phyloP scores from a whole-genome alignment of 495 filamentous ascomycete species.

The Stereocaulon alpinum region DNA sequence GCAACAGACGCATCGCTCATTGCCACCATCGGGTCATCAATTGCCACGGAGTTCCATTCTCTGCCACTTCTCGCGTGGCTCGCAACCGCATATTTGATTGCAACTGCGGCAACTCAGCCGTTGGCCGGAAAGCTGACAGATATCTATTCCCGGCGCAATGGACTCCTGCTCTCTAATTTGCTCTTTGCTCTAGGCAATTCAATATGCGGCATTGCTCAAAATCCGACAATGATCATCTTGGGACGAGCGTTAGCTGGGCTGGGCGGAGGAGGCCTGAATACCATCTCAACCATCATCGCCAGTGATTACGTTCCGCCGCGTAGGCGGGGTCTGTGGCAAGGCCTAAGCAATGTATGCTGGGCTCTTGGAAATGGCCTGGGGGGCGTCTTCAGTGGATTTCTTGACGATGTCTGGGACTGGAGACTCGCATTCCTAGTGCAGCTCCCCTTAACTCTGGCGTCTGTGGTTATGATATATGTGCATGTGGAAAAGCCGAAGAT shows the following conservation, averaged over 20 bases:
- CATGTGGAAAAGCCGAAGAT: conserved; percentile 33
- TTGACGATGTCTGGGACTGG: conserved; percentile 59
- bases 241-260: conserved; percentile 61
- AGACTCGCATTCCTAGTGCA: conserved; percentile 52
- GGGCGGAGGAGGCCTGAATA: conserved; percentile 60
- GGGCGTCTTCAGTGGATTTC: conserved; percentile 57
- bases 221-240: conserved; percentile 48
- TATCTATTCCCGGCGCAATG: conserved; percentile 55
- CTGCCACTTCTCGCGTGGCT: conserved; percentile 62
- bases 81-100: conserved; percentile 61
- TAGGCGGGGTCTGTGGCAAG: conserved; percentile 57
- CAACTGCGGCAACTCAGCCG: conserved; percentile 61
- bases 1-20: conserved; percentile 50
- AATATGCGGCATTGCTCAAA: conserved; percentile 54
- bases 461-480: conserved; percentile 46
- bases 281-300: conserved; percentile 56
- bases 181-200: conserved; percentile 58
- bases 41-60: conserved; percentile 57
- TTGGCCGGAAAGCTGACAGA: conserved; percentile 61
- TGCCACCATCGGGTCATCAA: conserved; percentile 59
- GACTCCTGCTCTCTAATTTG: conserved; percentile 53
- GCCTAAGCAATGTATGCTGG: conserved; percentile 57
- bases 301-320: conserved; percentile 61
- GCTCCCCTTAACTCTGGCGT: conserved; percentile 48
- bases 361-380: conserved; percentile 58